Evolutionary conservation across 257 asterid species (phyloP), one percentile per base, ranked within the genome.

Genomic region (Haberlea rhodopensis): DNA sequence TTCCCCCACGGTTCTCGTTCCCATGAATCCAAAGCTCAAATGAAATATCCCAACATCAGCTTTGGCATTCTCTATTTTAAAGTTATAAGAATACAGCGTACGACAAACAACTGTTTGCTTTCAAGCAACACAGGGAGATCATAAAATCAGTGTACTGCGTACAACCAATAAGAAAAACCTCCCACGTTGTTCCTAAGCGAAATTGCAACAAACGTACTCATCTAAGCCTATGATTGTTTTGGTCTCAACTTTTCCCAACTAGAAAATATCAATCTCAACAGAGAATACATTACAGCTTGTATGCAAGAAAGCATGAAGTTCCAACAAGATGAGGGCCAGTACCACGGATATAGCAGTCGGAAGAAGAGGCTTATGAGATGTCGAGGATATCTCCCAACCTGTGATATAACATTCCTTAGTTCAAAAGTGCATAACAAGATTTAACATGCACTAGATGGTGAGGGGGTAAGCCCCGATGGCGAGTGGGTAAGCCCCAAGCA

Each of bases 241-340:
- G 70, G 57, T 57, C 66, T 77, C 27, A 78, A 25, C 63, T 71
- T 82, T 13, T 78, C 89, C 87, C 90, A 83, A 59, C 72, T 48
- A 55, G 88, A 81, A 63, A 82, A 75, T 10, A 90, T 23, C 29
- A 81, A 60, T 37, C 85, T 60, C 73, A 84, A 61, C 5, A 87
- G 65, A 22, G 90, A 79, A 61, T 71, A 81, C 27, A 88, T 63
- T 53, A 88, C 60, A 2, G 84, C 80, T 63, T 73, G 77, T 62
- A 83, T 72, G 70, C 95, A 91, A 0, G 95, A 76, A 72, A 81
- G 31, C 1, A 88, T 24, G 26, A 91, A 91, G 71, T 84, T 83
- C 97, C 96, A 91, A 79, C 90, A 91, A 22, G 96, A 88, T 15
- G 96, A 88, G n/a, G 97, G 97, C 96, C 97, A 91, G 69, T 84